phyloP scores from a whole-genome alignment of 2,329 filamentous ascomycete species.

The Ophioceras dolichostomum region DNA sequence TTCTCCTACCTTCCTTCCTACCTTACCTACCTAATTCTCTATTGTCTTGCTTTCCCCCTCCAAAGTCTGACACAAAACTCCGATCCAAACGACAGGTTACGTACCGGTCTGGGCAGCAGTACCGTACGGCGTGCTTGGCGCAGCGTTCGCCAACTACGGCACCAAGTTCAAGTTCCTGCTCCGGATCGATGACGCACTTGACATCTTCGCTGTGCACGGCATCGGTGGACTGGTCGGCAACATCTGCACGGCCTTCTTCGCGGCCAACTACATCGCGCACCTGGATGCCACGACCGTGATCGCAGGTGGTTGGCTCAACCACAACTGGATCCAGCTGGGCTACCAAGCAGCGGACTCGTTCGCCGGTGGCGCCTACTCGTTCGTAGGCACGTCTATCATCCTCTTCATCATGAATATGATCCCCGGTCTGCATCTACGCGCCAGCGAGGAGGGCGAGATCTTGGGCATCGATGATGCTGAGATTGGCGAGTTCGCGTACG shows the following conservation, averaged over 20 bases:
- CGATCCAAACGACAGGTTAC: constrained; percentile 46
- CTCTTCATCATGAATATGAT: constrained; percentile 70
- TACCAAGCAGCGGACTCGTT: constrained; percentile 78
- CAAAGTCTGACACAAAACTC: no score
- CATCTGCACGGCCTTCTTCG: constrained; percentile 70
- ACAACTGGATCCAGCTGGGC: constrained; percentile 70
- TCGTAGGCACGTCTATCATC: constrained; percentile 65
- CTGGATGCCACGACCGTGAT: constrained; percentile 61
- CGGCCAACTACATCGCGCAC: constrained; percentile 71
- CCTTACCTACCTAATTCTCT: no score
- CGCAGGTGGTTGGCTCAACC: constrained; percentile 69
- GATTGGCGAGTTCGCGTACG: constrained; percentile 91
- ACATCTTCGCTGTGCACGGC: constrained; percentile 78
- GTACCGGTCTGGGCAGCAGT: constrained; percentile 79
- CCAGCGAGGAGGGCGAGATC: constrained; percentile 65
- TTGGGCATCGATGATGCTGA: constrained; percentile 81
- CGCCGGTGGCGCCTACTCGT: constrained; percentile 65
- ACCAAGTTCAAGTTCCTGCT: constrained; percentile 84
- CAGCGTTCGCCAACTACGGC: constrained; percentile 72
- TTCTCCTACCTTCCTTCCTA: no score
- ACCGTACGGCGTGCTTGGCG: constrained; percentile 65
- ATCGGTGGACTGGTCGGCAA: constrained; percentile 72
- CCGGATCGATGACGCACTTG: constrained; percentile 70
- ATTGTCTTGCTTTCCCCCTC: no score
- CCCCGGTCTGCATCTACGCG: constrained; percentile 63